These are phyloP conservation scores for Pelargonium australe DNA, from an alignment of 441 rosid species.

Conservation along the genomic window DNA sequence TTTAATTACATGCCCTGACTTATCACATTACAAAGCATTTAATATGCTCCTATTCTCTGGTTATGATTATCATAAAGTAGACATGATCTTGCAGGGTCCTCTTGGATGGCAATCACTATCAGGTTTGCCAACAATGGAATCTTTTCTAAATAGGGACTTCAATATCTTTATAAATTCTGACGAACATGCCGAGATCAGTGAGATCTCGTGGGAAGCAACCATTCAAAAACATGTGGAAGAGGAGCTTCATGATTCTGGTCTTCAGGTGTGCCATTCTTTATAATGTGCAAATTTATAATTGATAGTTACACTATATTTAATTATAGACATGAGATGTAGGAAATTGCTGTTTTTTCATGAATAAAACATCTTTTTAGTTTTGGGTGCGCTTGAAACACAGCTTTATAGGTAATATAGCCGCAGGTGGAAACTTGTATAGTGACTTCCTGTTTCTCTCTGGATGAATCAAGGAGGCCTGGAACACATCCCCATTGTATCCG, in stretches of 20 bases:
- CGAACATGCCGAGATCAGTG: conserved; percentile 63
- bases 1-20: conserved; percentile 1
- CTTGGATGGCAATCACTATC: conserved; percentile 88
- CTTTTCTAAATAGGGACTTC: conserved; percentile 57
- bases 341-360: background rate
- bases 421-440: background rate
- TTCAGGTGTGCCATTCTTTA: conserved; percentile 43
- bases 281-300: background rate
- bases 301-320: background rate
- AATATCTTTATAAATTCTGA: conserved; percentile 64
- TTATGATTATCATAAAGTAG: conserved; percentile 18
- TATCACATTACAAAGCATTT: conserved; percentile 3
- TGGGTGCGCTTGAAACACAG: background rate
- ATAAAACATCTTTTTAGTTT: background rate
- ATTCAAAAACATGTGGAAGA: conserved; percentile 86
- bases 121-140: conserved; percentile 70
- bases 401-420: background rate
- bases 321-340: background rate
- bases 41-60: conserved; percentile 3
- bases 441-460: background rate
- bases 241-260: conserved; percentile 76
- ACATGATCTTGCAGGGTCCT: conserved; percentile 67
- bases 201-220: conserved; percentile 90
- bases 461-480: background rate
- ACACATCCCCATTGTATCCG: background rate